Conservation (phyloP, 352 stramenopile species). For the Globisporangium camurandrum region DNA sequence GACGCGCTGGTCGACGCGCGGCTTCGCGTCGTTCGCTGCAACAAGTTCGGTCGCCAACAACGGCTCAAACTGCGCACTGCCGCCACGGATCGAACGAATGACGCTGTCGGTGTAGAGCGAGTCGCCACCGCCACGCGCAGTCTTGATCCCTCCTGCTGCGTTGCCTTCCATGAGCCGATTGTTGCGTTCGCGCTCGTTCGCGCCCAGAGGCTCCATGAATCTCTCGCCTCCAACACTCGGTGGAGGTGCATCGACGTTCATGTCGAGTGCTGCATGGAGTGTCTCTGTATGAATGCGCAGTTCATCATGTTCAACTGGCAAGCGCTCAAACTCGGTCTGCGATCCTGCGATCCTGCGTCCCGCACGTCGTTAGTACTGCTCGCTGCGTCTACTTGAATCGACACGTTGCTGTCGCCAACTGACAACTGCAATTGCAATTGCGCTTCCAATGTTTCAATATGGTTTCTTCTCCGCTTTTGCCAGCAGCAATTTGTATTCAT, state of each 20-base stretch:
- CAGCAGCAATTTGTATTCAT: conserved; percentile 87
- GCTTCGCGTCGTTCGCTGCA: too few species aligned
- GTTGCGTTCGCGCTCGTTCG: conserved; percentile 80
- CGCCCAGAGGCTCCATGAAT: conserved; percentile 31
- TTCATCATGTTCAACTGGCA: conserved; percentile 82
- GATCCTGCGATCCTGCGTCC: conserved; percentile 47
- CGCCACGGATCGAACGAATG: conserved; percentile 68
- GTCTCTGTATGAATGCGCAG: conserved; percentile 72
- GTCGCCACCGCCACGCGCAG: conserved; percentile 47
- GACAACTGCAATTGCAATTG: too few species aligned
- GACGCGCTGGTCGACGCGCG: too few species aligned
- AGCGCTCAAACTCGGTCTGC: conserved; percentile 55
- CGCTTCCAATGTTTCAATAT: conserved; percentile 78
- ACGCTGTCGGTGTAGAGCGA: conserved; percentile 62
- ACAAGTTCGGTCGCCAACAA: too few species aligned
- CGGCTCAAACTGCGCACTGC: too few species aligned
- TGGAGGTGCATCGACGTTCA: background rate
- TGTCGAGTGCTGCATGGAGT: conserved; percentile 14
- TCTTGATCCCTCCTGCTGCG: conserved; percentile 73
- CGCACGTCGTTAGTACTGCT: conserved; percentile 23
- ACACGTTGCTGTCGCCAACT: too few species aligned
- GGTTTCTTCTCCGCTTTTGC: conserved; percentile 75
- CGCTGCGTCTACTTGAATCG: conserved; percentile 3
- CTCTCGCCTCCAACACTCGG: conserved; percentile 23
- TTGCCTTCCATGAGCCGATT: conserved; percentile 84